Evolutionary conservation across 257 asterid species (phyloP), one percentile per base, ranked within the genome.

Genomic region (Gentiana macrophylla): DNA sequence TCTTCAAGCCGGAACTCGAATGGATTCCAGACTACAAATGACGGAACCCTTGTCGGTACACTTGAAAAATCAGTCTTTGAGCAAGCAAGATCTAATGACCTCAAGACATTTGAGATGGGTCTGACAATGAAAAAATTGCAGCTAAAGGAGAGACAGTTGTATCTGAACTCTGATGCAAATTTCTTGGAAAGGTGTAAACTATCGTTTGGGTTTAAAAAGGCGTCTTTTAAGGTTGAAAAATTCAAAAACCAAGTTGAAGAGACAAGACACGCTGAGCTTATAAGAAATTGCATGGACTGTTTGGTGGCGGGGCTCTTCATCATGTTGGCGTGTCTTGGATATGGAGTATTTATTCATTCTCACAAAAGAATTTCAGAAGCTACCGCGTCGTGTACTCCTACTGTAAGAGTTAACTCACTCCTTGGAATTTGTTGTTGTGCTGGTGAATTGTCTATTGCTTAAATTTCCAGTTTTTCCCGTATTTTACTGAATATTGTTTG

Each of bases 11-110:
- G 56, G 43, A 52, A 33, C 10, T 52, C 55, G 3, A 55, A 63
- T 55, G 60, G 62, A 32, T 68, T 67, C 50, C 48, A 56, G 66
- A 59, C 67, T 44, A 63, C 56, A 4, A 44, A 62, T 46, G 52
- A 62, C 54, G 70, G 52, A 53, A 62, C 82, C 32, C 49, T 67
- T 86, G 62, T 74, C 38, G 72, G 67, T 74, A 73, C 82, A 12
- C 59, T 79, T 2, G 91, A 84, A 72, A 86, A 72, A 72, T 81
- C 98, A 1, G 70, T 91, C 35, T 35, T 77, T 41, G 98, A 87
- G 89, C 94, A 84, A 74, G 70, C 81, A 46, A 94, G 96, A 53
- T 79, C 90, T 2, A 91, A 91, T 73, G 82, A 87, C 63, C 84
- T 91, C 13, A 85, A 87, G 77, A 61, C 77, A 65, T 63, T 83